Evolutionary conservation across 2,329 filamentous ascomycete genomes (phyloP).

Genomic region (Daldinia sp.): DNA sequence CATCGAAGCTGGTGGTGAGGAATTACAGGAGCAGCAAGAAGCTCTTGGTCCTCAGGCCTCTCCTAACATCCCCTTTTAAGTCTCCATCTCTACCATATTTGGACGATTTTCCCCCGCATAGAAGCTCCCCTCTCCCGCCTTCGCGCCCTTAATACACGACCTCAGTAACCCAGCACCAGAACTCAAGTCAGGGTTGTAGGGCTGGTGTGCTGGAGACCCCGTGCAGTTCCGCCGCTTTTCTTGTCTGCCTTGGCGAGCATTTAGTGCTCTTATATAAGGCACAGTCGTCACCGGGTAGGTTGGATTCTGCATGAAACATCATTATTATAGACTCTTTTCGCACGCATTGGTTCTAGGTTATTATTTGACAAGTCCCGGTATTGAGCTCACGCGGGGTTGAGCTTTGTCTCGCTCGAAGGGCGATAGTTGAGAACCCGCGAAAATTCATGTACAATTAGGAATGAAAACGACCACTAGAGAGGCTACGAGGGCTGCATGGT

Average conservation of each 20-base stretch:
- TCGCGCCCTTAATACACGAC: slow-evolving; percentile 35
- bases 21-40: slow-evolving; percentile 88
- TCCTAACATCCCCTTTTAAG: slow-evolving; percentile 75
- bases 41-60: slow-evolving; percentile 64
- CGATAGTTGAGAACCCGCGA: slow-evolving; percentile 27
- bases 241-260: slow-evolving; percentile 32
- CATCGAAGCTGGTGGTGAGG: slow-evolving; percentile 86
- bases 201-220: slow-evolving; percentile 24
- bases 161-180: slow-evolving; percentile 16
- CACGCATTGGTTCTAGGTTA: slow-evolving; percentile 17
- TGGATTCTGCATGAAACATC: slow-evolving; percentile 32
- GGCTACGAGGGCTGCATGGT: slow-evolving; percentile 31
- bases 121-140: slow-evolving; percentile 46
- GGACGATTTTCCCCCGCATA: slow-evolving; percentile 37
- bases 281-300: slow-evolving; percentile 16
- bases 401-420: slow-evolving; percentile 23
- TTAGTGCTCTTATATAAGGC: slow-evolving; percentile 24
- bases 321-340: slow-evolving; percentile 43
- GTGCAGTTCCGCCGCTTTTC: slow-evolving; percentile 26
- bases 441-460: slow-evolving; percentile 40
- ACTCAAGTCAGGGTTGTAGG: slow-evolving; percentile 18
- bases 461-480: slow-evolving; percentile 31
- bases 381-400: slow-evolving; percentile 24
- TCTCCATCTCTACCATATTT: slow-evolving; percentile 29
- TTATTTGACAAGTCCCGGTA: slow-evolving; percentile 27